These are phyloP conservation scores for Priceomyces carsonii DNA, from an alignment of 805 yeast genomes.

Conservation along the genomic window DNA sequence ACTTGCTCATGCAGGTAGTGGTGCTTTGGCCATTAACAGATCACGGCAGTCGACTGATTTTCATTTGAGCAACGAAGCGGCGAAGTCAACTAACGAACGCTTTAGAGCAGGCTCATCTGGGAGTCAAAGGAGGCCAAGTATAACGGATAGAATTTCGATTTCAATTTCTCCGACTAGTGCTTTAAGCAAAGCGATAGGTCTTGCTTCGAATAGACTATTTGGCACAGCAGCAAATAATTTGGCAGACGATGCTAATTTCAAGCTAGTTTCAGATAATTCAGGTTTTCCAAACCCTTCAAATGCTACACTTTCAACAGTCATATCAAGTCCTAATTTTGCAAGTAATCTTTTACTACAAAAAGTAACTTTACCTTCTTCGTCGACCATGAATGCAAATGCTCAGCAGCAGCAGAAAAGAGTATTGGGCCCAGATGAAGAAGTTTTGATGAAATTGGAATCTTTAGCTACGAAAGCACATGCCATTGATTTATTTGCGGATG, in stretches of 20 bases:
- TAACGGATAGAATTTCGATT: constrained; percentile 63
- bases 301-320: constrained; percentile 18
- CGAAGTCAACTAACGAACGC: constrained; percentile 22
- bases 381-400: constrained; percentile 16
- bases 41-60: constrained; percentile 31
- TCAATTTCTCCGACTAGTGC: constrained; percentile 85
- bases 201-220: constrained; percentile 85
- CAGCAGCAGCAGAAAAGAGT: constrained; percentile 9
- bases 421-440: constrained; percentile 34
- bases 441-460: constrained; percentile 56
- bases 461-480: constrained; percentile 91
- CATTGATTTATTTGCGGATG: constrained; percentile 84
- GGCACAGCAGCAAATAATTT: constrained; percentile 39
- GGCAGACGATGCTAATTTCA: constrained; percentile 13
- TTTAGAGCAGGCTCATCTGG: constrained; percentile 50
- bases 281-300: constrained; percentile 1
- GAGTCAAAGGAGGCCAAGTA: constrained; percentile 59
- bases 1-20: constrained; percentile 62
- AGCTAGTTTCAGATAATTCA: constrained; percentile 5
- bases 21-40: constrained; percentile 46
- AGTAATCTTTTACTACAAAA: constrained; percentile 36
- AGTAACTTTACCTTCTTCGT: constrained; percentile 26
- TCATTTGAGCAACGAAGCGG: constrained; percentile 18
- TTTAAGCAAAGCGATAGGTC: constrained; percentile 78
- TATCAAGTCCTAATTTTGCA: constrained; percentile 33